Conservation (phyloP, 768 basidiomycete genomes). For the Lactarius deliciosus region DNA sequence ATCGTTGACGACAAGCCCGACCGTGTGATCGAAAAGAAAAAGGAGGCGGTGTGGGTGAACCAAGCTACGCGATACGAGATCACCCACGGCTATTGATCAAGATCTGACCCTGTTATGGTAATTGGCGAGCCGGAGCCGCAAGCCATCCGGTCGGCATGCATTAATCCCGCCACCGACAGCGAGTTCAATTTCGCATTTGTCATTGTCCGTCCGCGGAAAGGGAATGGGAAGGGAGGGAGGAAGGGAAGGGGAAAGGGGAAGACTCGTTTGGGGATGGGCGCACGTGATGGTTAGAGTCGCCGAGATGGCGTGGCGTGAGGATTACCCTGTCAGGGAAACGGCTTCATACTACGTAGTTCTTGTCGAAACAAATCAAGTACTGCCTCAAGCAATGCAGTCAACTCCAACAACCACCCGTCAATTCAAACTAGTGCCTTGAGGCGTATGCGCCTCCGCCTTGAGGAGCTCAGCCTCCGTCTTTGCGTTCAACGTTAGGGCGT, state of each 20-base stretch:
- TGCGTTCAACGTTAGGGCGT: conserved; percentile 75
- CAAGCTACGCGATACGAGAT: conserved; percentile 1
- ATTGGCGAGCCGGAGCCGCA: neutral
- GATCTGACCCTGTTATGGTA: neutral
- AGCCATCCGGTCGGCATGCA: conserved; percentile 18
- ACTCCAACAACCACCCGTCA: conserved; percentile 11
- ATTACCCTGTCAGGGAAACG: conserved; percentile 4
- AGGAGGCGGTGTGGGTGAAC: neutral
- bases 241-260: conserved; percentile 11
- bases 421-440: conserved; percentile 22
- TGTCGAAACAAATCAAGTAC: conserved; percentile 4
- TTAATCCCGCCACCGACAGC: conserved; percentile 2
- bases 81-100: neutral
- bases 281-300: conserved; percentile 16
- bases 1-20: conserved; percentile 20
- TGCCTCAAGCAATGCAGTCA: neutral
- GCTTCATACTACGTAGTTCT: conserved; percentile 20
- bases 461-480: conserved; percentile 58
- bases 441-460: conserved; percentile 25
- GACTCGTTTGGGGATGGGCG: conserved; percentile 7
- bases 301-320: conserved; percentile 2
- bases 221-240: neutral
- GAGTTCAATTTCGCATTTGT: conserved; percentile 14
- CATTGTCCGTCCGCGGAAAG: conserved; percentile 11
- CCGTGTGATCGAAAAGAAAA: neutral